These are phyloP conservation scores for Brassica incana DNA, from an alignment of 345 rosid genomes.

Conservation along the genomic window DNA sequence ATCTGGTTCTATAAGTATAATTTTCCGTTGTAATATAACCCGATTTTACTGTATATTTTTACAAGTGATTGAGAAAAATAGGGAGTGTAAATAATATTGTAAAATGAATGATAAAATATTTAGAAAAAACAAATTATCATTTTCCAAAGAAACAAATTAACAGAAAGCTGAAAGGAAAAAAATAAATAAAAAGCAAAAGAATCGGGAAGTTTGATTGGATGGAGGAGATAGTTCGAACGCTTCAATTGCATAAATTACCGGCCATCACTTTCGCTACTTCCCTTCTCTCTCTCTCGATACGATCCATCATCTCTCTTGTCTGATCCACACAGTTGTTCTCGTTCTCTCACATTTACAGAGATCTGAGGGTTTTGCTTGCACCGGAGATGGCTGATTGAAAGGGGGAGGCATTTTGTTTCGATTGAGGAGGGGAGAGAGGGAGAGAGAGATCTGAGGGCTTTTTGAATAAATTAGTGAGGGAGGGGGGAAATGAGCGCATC, in stretches of 20 bases:
- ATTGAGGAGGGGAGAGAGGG: slow-evolving; percentile 12
- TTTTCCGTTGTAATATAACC: too few relatives aligned
- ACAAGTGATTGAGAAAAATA: too few relatives aligned
- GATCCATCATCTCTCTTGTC: slow-evolving; percentile 12
- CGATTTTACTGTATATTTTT: too few relatives aligned
- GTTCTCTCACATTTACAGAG: slow-evolving; percentile 8
- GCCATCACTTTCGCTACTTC: slow-evolving; percentile 37
- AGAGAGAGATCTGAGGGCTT: slow-evolving; percentile 45
- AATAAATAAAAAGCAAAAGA: slow-evolving; percentile 22
- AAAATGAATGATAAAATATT: too few relatives aligned
- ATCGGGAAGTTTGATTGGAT: slow-evolving; percentile 38
- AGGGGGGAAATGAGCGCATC: slow-evolving; percentile 62
- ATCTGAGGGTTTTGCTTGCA: not conserved
- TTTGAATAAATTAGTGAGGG: not conserved
- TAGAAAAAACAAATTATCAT: too few relatives aligned
- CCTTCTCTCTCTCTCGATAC: not conserved
- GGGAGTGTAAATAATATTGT: too few relatives aligned
- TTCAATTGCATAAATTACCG: slow-evolving; percentile 70
- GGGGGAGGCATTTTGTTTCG: not conserved
- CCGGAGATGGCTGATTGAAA: slow-evolving; percentile 22
- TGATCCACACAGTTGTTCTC: not conserved
- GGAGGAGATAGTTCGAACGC: slow-evolving; percentile 69
- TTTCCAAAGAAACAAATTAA: too few relatives aligned
- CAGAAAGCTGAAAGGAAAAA: too few relatives aligned
- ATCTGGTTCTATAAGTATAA: too few relatives aligned